Evolutionary conservation across 169 alveolate species (phyloP).

Genomic region (Babesia caballi): DNA sequence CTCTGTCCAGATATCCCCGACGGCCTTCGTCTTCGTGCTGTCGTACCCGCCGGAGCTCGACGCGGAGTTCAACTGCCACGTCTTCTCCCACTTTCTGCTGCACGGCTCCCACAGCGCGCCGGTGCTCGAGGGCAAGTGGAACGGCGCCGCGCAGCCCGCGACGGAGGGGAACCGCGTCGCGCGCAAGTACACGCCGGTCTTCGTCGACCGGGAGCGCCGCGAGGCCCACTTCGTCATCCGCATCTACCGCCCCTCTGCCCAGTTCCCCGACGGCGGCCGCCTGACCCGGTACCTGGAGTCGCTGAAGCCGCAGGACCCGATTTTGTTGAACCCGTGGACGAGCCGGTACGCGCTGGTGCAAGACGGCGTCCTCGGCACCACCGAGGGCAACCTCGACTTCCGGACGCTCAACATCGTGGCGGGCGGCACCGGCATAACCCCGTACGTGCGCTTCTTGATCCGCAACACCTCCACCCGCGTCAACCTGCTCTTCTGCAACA

Average conservation of each 20-base stretch:
- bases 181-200: conserved; percentile 74
- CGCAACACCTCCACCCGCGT: conserved; percentile 5
- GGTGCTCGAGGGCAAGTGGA: conserved; percentile 35
- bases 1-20: conserved; percentile 36
- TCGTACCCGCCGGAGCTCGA: conserved; percentile 30
- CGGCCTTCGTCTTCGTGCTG: conserved; percentile 41
- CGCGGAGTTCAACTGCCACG: conserved; percentile 18
- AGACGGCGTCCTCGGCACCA: conserved; percentile 5
- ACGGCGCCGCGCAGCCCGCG: not conserved
- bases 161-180: conserved; percentile 6
- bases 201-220: conserved; percentile 60
- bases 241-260: conserved; percentile 56
- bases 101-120: conserved; percentile 37
- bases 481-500: conserved; percentile 45
- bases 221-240: conserved; percentile 74
- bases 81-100: conserved; percentile 34
- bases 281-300: conserved; percentile 40
- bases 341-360: not conserved
- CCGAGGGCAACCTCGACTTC: conserved; percentile 1
- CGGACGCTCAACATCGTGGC: conserved; percentile 70
- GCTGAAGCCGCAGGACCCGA: not conserved
- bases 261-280: conserved; percentile 76
- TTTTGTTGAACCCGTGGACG: not conserved
- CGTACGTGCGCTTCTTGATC: conserved; percentile 65
- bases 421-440: conserved; percentile 81